A percentile compares a stretch with the other conserved stretches of the same genome.
Conservation (phyloP, 306 rosid species). For the Ammopiptanthus mongolicus region DNA sequence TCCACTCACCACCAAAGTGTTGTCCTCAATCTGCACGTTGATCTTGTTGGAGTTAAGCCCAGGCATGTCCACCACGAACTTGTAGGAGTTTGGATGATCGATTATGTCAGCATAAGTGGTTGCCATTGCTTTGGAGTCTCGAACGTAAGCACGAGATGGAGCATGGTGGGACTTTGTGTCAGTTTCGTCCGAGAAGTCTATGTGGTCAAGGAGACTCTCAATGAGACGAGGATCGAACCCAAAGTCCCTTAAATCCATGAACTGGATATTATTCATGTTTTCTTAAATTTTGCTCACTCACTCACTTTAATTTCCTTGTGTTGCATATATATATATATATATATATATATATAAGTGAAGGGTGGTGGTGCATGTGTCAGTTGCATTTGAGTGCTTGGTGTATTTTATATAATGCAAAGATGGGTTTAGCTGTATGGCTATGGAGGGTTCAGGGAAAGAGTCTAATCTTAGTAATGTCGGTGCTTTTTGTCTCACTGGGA, state of each 20-base stretch:
- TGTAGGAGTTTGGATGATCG: constrained; percentile 24
- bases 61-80: constrained; percentile 31
- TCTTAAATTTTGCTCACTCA: too few relatives aligned
- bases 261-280: not conserved
- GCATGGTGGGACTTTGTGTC: not conserved
- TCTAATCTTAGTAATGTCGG: too few relatives aligned
- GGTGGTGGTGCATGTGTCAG: too few relatives aligned
- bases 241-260: constrained; percentile 23
- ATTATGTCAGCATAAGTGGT: constrained; percentile 24
- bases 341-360: too few relatives aligned
- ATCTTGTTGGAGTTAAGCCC: constrained; percentile 25
- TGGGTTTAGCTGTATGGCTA: too few relatives aligned
- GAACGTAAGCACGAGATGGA: constrained; percentile 29
- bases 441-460: too few relatives aligned
- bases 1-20: constrained; percentile 27
- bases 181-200: constrained; percentile 36
- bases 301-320: too few relatives aligned
- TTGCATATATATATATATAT: too few relatives aligned
- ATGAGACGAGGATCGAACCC: constrained; percentile 23
- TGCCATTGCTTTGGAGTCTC: constrained; percentile 32
- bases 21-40: constrained; percentile 23
- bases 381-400: too few relatives aligned
- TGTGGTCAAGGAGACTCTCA: constrained; percentile 30
- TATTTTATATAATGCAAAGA: too few relatives aligned
- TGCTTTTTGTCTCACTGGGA: too few relatives aligned